Evolutionary conservation across 2,329 filamentous ascomycete genomes (phyloP).

Genomic region (Talaromyces sp.): DNA sequence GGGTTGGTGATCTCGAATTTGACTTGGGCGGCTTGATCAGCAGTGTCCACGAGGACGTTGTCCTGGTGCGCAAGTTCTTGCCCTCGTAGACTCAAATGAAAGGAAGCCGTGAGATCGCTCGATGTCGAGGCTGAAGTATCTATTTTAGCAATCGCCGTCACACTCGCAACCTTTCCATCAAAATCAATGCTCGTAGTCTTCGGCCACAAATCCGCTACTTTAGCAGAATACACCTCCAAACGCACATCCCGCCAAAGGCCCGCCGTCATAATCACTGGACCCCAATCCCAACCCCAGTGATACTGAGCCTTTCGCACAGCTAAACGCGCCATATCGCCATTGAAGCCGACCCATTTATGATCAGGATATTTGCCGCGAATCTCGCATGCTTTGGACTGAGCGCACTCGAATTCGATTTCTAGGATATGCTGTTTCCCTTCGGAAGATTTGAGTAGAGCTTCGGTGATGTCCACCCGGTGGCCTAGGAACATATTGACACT

Average conservation of each 20-base stretch:
- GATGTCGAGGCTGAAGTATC: slow-evolving; percentile 26
- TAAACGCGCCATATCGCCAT: slow-evolving; percentile 47
- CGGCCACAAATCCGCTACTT: slow-evolving; percentile 52
- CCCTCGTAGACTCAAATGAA: slow-evolving; percentile 10
- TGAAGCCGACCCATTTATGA: slow-evolving; percentile 50
- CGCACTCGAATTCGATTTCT: slow-evolving; percentile 53
- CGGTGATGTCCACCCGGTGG: slow-evolving; percentile 66
- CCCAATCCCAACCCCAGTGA: slow-evolving; percentile 70
- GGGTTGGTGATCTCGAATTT: slow-evolving; percentile 37
- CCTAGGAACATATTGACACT: slow-evolving; percentile 79
- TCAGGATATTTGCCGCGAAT: slow-evolving; percentile 43
- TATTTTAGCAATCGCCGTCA: slow-evolving; percentile 41
- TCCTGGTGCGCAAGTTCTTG: slow-evolving; percentile 40
- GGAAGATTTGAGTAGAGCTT: slow-evolving; percentile 39
- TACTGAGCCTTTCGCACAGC: slow-evolving; percentile 66
- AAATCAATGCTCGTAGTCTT: slow-evolving; percentile 39
- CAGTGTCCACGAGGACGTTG: slow-evolving; percentile 27
- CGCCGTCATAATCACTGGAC: slow-evolving; percentile 61
- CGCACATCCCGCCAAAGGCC: slow-evolving; percentile 67
- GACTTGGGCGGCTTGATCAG: slow-evolving; percentile 14
- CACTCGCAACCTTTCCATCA: slow-evolving; percentile 41
- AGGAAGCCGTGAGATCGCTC: slow-evolving; percentile 8
- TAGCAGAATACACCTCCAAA: slow-evolving; percentile 15
- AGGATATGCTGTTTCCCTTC: slow-evolving; percentile 42
- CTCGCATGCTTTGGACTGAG: slow-evolving; percentile 45